Evolutionary conservation across 1,139 yeast genomes (phyloP).

Genomic region (Zygosaccharomyces pseudobailii): DNA sequence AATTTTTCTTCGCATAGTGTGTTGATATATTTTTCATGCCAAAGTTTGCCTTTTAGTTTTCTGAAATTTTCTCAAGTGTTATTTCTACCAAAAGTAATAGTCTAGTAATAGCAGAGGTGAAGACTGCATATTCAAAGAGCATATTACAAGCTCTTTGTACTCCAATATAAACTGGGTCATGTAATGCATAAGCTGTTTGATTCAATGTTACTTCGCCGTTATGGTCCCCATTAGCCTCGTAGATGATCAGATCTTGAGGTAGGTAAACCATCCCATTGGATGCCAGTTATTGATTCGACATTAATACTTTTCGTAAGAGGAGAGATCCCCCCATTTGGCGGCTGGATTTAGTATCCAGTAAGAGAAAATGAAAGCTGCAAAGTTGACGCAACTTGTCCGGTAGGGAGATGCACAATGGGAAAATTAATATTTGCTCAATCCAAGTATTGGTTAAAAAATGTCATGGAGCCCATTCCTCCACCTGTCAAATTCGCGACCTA

Average conservation of each 20-base stretch:
- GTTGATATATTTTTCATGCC: slow-evolving; percentile 7
- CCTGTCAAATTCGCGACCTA: slow-evolving; percentile 40
- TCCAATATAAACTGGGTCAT: slow-evolving; percentile 41
- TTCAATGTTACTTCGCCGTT: slow-evolving; percentile 32
- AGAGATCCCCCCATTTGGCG: slow-evolving; percentile 38
- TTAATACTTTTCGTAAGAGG: slow-evolving; percentile 36
- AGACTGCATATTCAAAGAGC: slow-evolving; percentile 51
- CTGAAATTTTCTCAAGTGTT: not conserved
- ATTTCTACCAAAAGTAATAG: slow-evolving; percentile 26
- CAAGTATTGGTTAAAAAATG: slow-evolving; percentile 40
- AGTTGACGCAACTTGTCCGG: slow-evolving; percentile 44
- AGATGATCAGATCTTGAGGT: slow-evolving; percentile 35
- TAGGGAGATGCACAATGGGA: slow-evolving; percentile 42
- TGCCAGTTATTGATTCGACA: slow-evolving; percentile 40
- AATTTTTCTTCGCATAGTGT: slow-evolving; percentile 38
- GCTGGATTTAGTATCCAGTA: slow-evolving; percentile 44
- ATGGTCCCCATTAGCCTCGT: slow-evolving; percentile 20
- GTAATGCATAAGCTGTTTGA: slow-evolving; percentile 38
- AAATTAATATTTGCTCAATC: slow-evolving; percentile 48
- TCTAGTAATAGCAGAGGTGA: slow-evolving; percentile 46
- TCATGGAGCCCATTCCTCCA: slow-evolving; percentile 46
- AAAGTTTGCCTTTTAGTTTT: slow-evolving; percentile 4
- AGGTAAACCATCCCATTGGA: slow-evolving; percentile 39
- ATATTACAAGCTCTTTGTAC: slow-evolving; percentile 48
- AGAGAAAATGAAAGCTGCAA: slow-evolving; percentile 39